Conservation (phyloP, 208 protist genomes). For the Acanthamoeba castellanii region DNA sequence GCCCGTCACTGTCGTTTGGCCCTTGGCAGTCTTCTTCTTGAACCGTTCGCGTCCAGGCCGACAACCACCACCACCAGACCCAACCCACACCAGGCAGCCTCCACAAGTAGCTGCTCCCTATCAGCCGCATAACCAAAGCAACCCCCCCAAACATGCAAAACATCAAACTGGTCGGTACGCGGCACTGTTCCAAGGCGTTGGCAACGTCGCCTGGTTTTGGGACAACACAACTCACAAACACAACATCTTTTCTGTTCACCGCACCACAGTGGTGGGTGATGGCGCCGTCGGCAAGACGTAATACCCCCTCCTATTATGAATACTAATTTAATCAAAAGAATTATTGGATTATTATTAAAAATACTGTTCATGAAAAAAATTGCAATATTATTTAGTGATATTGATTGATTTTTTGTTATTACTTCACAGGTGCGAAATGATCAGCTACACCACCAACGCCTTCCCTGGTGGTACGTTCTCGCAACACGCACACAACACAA, state of each 20-base stretch:
- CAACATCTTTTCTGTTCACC: neutral
- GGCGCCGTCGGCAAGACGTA: constrained; percentile 91
- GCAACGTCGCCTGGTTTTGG: neutral
- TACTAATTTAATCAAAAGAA: no score
- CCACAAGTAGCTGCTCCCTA: no score
- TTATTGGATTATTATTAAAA: no score
- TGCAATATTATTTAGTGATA: neutral
- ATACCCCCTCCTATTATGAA: no score
- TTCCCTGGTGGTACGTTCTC: constrained; percentile 19
- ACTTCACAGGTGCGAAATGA: neutral
- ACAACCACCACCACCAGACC: no score
- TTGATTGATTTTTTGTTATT: neutral
- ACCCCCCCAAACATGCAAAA: neutral
- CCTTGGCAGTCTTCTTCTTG: no score
- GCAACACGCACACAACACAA: neutral
- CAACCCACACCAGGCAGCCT: no score
- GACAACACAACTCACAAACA: neutral
- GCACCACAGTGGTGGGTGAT: constrained; percentile 87
- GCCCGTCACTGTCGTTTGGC: no score
- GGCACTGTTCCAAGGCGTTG: neutral
- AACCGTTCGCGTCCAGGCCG: no score
- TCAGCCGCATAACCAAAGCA: no score
- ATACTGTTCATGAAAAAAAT: no score
- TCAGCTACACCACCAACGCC: constrained; percentile 69
- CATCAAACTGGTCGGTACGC: constrained; percentile 35